Evolutionary conservation across 306 rosid species (phyloP).

Genomic region (Clitoria ternatea): DNA sequence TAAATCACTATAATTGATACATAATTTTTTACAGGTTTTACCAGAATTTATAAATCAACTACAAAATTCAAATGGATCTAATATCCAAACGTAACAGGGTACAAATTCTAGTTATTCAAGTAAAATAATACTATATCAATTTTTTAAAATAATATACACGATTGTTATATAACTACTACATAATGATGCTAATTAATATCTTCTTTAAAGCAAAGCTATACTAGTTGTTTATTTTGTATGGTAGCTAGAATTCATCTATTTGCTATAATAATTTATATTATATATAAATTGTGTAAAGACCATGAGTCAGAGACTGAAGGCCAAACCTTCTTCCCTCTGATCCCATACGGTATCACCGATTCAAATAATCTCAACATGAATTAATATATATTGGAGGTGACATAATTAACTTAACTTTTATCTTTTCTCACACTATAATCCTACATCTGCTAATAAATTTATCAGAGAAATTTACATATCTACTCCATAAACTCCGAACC

Average conservation of each 20-base stretch:
- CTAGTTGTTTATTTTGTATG: too few relatives aligned
- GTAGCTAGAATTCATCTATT: conserved; percentile 43
- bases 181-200: conserved; percentile 16
- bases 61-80: too few relatives aligned
- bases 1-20: too few relatives aligned
- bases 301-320: conserved; percentile 70
- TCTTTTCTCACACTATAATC: conserved; percentile 45
- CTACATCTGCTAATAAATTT: conserved; percentile 61
- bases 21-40: too few relatives aligned
- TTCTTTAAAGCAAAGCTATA: too few relatives aligned
- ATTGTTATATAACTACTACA: neutral
- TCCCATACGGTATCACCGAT: conserved; percentile 26
- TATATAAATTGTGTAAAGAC: conserved; percentile 28
- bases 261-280: conserved; percentile 34
- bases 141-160: too few relatives aligned
- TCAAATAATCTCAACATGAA: conserved; percentile 43
- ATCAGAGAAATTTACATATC: conserved; percentile 62
- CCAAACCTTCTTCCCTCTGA: conserved; percentile 82
- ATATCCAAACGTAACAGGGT: too few relatives aligned
- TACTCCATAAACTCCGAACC: conserved; percentile 65
- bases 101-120: too few relatives aligned
- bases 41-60: too few relatives aligned
- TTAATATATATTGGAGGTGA: conserved; percentile 12
- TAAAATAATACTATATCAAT: too few relatives aligned
- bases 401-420: conserved; percentile 27